Base-by-base conservation (phyloP, 805 yeast genomes). In the Huiozyma sinensis region DNA sequence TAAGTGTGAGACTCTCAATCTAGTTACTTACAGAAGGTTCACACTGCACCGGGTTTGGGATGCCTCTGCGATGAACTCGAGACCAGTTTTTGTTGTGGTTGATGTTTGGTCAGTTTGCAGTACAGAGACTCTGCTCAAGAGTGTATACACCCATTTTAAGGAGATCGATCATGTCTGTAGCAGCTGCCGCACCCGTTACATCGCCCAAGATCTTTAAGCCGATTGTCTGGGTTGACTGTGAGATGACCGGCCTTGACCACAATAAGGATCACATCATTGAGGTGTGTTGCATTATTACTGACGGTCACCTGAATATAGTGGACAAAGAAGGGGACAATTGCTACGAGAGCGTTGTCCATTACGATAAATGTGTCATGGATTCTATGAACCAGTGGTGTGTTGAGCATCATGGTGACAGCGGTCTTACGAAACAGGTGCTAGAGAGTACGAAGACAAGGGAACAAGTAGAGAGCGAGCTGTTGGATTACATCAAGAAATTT, bases 181-280 rank as follows among this genome's bases (percentile, higher is more conserved):
- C 24, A 17, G 24, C 24, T 17, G 24, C 24, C 24, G 24, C 24
- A 17, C 24, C 24, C 24, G 24, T 17, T 17, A 17, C 24, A 17
- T 17, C 24, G 24, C 24, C 24, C 24, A 17, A 17, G 10, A 28
- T 27, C 33, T 44, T 42, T 28, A 49, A 64, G 39, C 74, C 75
- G 6, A 69, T 90, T 13, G 94, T 92, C 4, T 92, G 98, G 98
- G 73, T 92, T 12, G 98, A 92, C 65, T 92, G 97, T 64, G 98
- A 92, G 61, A 92, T 92, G 98, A 92, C 99, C 0, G 99, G 99
- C 0, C 67, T 92, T 35, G 83, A 90, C 53, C 78, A 80, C n/a
- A 62, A 66, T 40, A 70, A 72, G n/a, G 97, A 92, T 60, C 77
- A 75, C 46, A 89, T 92, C 53, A 84, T 92, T 47, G 98, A 92